A percentile compares a stretch with the other conserved stretches of the same genome.
These are phyloP conservation scores for Cladosporium sp. DNA, from an alignment of 2,329 filamentous ascomycete species.

Conservation along the genomic window DNA sequence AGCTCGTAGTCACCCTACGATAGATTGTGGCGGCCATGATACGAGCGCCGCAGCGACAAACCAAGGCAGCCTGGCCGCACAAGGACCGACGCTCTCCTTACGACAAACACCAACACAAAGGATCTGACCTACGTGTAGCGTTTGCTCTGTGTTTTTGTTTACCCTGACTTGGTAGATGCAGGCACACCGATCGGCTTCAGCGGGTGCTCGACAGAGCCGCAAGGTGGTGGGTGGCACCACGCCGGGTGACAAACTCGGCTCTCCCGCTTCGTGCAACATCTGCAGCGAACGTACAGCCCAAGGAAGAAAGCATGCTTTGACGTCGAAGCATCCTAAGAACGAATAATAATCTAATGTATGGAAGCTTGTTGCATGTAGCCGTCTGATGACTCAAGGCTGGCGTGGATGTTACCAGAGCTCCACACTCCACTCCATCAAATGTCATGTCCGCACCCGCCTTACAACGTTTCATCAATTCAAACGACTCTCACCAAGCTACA, in stretches of 20 bases:
- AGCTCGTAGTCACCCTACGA: slow-evolving; percentile 13
- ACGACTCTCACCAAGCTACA: no score
- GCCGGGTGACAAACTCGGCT: slow-evolving; percentile 8
- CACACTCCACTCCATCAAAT: no score
- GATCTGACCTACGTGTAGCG: not conserved
- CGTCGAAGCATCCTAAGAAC: no score
- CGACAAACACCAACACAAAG: not conserved
- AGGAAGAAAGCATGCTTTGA: not conserved
- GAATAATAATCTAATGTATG: no score
- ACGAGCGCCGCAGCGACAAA: not conserved
- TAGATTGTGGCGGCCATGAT: slow-evolving; percentile 4
- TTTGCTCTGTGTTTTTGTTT: slow-evolving; percentile 12
- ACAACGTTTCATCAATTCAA: not conserved
- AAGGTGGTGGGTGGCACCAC: slow-evolving; percentile 7
- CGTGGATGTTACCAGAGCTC: no score
- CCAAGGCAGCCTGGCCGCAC: not conserved
- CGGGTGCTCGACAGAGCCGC: slow-evolving; percentile 6
- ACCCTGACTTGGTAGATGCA: not conserved
- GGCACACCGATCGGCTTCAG: not conserved
- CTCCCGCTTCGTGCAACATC: slow-evolving; percentile 7
- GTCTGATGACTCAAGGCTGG: no score
- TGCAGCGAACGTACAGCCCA: not conserved
- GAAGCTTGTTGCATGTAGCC: no score
- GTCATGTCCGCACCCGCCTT: slow-evolving; percentile 2
- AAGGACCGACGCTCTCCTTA: no score